Percentiles rank a stretch among this genome's conserved stretches.
Evolutionary conservation across 2,329 filamentous ascomycete species (phyloP).

Genomic region (Pseudogymnoascus sp.): DNA sequence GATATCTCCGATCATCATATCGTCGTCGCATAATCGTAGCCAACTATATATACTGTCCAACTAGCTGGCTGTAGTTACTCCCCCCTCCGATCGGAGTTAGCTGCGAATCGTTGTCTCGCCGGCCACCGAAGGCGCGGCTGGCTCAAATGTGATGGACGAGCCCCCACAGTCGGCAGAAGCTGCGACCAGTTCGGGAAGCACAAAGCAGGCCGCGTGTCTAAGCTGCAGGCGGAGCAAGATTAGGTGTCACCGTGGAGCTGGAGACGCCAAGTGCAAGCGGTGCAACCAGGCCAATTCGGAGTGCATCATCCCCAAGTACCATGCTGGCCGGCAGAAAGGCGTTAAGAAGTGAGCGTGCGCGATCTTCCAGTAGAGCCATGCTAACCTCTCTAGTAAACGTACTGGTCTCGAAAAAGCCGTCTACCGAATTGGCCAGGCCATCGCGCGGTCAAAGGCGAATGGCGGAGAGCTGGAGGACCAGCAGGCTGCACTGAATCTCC

Average conservation of each 20-base stretch:
- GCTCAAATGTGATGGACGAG: background rate
- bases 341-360: conserved; percentile 58
- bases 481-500: conserved; percentile 33
- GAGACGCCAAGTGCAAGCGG: conserved; percentile 48
- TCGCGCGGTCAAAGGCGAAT: conserved; percentile 39
- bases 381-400: conserved; percentile 48
- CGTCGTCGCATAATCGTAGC: too few species aligned
- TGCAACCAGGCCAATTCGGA: conserved; percentile 49
- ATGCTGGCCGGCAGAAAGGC: conserved; percentile 64
- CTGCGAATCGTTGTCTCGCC: background rate
- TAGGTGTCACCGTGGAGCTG: conserved; percentile 50
- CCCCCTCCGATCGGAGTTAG: too few species aligned
- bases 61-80: too few species aligned
- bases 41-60: too few species aligned
- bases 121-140: background rate
- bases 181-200: background rate
- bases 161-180: background rate
- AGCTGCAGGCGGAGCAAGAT: conserved; percentile 60
- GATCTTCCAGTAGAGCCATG: conserved; percentile 9
- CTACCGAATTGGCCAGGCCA: conserved; percentile 65
- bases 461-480: conserved; percentile 33
- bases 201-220: conserved; percentile 45
- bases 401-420: conserved; percentile 67
- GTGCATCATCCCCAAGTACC: conserved; percentile 63
- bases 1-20: too few species aligned